Evolutionary conservation across 352 stramenopile genomes (phyloP), one percentile per base, ranked within the genome.

Genomic region (Phytopythium helicoides): DNA sequence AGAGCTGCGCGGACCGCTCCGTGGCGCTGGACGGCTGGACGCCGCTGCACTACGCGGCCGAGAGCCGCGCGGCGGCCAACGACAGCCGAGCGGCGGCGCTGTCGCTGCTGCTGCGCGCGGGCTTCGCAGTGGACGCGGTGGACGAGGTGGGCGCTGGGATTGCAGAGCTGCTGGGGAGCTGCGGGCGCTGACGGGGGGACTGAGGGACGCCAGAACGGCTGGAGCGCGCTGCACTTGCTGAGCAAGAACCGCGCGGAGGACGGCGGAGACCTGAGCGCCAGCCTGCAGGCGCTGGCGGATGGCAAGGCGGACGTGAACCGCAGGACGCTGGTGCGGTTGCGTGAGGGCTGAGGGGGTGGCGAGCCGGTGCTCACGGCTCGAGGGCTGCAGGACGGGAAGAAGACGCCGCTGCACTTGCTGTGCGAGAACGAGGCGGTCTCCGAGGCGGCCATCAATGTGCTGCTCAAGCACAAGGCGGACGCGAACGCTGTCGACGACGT

Each of bases 1-100:
- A 28, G 3, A 22, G 28, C 18, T 38, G 57, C 0, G 37, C 12
- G 18, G 64, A 68, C 11, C 25, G 26, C 10, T 54, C 44, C 10
- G 45, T 63, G 2, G 7, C 70, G 58, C 57, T 87, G 34, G 84
- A 94, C 47, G 80, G 80, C 34, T 94, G 84, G 84, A 84, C 80
- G 23, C 80, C 80, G 47, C 69, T 94, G 51, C 84, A 92, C 40
- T 94, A 80, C 37, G 47, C 75, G 21, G 81, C 80, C 33, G 80
- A 91, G 35, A 92, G 92, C 47, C 74, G 74, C 34, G 56, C 56
- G 5, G 62, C 85, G 42, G 58, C 61, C 16, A 64, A 83, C 40
- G 46, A 45, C 25, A 47, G 45, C 9, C 75, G 80, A 16, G 73
- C 69, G 21, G 49, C 61, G 28, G 68, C 60, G 15, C 58, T 94